Conservation (phyloP, 495 filamentous ascomycete genomes). For the Aspergillus sclerotioniger region DNA sequence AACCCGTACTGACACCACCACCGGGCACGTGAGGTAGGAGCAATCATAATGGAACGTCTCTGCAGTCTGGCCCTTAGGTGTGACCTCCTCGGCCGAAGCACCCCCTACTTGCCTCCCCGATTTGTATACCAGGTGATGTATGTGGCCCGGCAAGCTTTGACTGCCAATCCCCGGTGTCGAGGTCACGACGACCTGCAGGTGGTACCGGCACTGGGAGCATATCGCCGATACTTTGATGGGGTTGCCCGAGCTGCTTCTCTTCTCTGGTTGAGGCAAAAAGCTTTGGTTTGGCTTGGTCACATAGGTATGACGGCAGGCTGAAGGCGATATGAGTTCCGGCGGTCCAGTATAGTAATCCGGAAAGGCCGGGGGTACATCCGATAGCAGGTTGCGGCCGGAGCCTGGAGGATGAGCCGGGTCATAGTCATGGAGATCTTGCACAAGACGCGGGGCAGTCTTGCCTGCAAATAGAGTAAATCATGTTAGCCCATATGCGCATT, state of each 20-base stretch:
- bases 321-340: slow-evolving; percentile 32
- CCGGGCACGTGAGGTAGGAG: slow-evolving; percentile 53
- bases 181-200: slow-evolving; percentile 51
- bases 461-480: slow-evolving; percentile 32
- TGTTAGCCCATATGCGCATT: slow-evolving; percentile 8
- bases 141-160: slow-evolving; percentile 25
- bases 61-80: slow-evolving; percentile 32
- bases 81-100: slow-evolving; percentile 23
- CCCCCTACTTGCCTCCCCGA: slow-evolving; percentile 34
- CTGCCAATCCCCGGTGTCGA: slow-evolving; percentile 27
- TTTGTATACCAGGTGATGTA: slow-evolving; percentile 49
- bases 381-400: slow-evolving; percentile 53
- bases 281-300: slow-evolving; percentile 53
- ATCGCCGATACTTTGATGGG: slow-evolving; percentile 52
- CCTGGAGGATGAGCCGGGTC: slow-evolving; percentile 50
- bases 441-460: slow-evolving; percentile 61
- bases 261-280: slow-evolving; percentile 38
- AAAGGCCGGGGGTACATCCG: slow-evolving; percentile 48
- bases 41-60: slow-evolving; percentile 58
- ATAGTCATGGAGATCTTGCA: slow-evolving; percentile 56
- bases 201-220: slow-evolving; percentile 56
- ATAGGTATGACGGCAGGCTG: slow-evolving; percentile 57
- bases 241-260: slow-evolving; percentile 33
- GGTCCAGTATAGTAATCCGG: slow-evolving; percentile 29
- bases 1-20: slow-evolving; percentile 54